A percentile compares a stretch with the other conserved stretches of the same genome.
These are phyloP conservation scores for Rhizopus arrhizus DNA, from an alignment of 371 early-diverging fungal species.

Conservation along the genomic window DNA sequence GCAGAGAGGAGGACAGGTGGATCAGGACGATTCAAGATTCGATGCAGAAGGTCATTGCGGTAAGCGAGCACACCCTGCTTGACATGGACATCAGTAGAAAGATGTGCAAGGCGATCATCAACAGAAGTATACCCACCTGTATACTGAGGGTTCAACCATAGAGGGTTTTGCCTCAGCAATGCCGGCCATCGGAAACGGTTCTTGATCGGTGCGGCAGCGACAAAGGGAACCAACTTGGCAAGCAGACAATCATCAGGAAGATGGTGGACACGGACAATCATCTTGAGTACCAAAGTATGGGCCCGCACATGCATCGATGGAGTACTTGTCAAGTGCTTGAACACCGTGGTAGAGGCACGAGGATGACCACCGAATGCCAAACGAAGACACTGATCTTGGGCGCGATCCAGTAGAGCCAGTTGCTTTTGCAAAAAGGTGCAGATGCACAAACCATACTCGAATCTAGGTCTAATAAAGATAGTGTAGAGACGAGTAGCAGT, in stretches of 20 bases:
- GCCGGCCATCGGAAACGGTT: not conserved
- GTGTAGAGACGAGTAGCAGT: constrained; percentile 1
- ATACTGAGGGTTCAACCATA: not conserved
- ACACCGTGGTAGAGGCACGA: not conserved
- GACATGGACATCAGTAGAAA: not conserved
- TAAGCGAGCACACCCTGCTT: not conserved
- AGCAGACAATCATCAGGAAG: not conserved
- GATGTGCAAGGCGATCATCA: not conserved
- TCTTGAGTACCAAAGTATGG: not conserved
- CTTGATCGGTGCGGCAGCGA: not conserved
- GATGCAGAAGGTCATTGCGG: not conserved
- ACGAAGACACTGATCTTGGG: not conserved
- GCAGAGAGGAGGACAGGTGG: not conserved
- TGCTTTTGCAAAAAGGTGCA: not conserved
- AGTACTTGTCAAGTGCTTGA: not conserved
- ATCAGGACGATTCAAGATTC: no score
- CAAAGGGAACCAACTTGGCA: not conserved
- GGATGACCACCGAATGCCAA: not conserved
- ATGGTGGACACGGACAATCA: not conserved
- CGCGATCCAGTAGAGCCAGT: not conserved
- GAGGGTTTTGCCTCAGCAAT: not conserved
- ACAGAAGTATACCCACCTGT: not conserved
- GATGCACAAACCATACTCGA: constrained; percentile 4
- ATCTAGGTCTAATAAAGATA: constrained; percentile 6
- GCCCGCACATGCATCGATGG: not conserved